Evolutionary conservation across 2,329 filamentous ascomycete species (phyloP).

Genomic region (Lachnum nothofagi): DNA sequence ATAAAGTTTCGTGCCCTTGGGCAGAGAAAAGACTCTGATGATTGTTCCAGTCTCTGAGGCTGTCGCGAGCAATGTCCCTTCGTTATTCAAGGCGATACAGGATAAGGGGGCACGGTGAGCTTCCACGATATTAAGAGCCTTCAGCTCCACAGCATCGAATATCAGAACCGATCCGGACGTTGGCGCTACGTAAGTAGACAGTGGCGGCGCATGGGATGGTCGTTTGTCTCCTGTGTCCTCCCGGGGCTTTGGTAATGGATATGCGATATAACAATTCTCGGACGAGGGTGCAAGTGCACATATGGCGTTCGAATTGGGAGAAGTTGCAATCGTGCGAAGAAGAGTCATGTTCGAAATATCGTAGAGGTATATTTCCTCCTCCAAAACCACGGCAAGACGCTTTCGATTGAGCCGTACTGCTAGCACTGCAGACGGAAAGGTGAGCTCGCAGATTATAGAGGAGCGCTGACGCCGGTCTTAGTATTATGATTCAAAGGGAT

Average conservation of each 20-base stretch:
- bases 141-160: slow-evolving; percentile 82
- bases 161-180: slow-evolving; percentile 90
- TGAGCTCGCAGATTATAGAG: slow-evolving; percentile 94
- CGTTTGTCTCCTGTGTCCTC: slow-evolving; percentile 52
- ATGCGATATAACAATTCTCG: slow-evolving; percentile 92
- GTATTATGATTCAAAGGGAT: neutral
- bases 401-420: slow-evolving; percentile 93
- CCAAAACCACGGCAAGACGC: slow-evolving; percentile 84
- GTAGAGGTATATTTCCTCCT: slow-evolving; percentile 96
- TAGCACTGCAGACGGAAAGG: slow-evolving; percentile 92
- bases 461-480: slow-evolving; percentile 44
- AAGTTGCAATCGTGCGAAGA: slow-evolving; percentile 86
- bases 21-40: slow-evolving; percentile 90
- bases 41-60: slow-evolving; percentile 97
- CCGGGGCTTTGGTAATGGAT: slow-evolving; percentile 74
- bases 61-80: slow-evolving; percentile 86
- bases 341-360: slow-evolving; percentile 99
- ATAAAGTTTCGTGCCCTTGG: slow-evolving; percentile 85
- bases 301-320: slow-evolving; percentile 85
- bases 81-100: slow-evolving; percentile 84
- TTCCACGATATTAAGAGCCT: slow-evolving; percentile 92
- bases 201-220: slow-evolving; percentile 79
- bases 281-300: slow-evolving; percentile 91
- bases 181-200: slow-evolving; percentile 70
- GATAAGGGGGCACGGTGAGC: slow-evolving; percentile 89